Percentiles rank a stretch among this genome's conserved stretches.
Conservation (phyloP, 371 early-diverging fungal genomes). For the Lichtheimia ramosa region DNA sequence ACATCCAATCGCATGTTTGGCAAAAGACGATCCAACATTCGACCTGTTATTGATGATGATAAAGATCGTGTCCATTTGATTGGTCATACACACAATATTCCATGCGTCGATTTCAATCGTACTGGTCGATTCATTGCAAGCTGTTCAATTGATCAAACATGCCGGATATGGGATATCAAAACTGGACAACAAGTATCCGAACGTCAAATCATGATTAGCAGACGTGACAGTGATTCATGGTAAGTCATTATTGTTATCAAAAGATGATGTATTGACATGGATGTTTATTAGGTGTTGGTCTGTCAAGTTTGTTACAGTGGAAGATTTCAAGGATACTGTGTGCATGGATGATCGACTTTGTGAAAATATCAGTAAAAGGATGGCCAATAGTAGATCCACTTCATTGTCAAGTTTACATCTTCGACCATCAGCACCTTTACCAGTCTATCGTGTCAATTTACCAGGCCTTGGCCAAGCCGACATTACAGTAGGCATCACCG, state of each 20-base stretch:
- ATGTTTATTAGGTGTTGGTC: conserved; percentile 41
- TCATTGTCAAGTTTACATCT: conserved; percentile 19
- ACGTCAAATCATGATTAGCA: conserved; percentile 8
- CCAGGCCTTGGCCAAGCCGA: conserved; percentile 4
- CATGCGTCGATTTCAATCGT: conserved; percentile 54
- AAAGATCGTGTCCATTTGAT: conserved; percentile 17
- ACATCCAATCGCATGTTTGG: conserved; percentile 20
- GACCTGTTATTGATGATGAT: conserved; percentile 11
- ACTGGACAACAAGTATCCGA: conserved; percentile 21
- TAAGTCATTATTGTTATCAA: conserved; percentile 1
- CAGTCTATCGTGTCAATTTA: conserved; percentile 28
- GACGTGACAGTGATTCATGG: conserved; percentile 22
- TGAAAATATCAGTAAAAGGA: conserved; percentile 7
- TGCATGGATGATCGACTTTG: conserved; percentile 23
- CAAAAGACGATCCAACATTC: not conserved
- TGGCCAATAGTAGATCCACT: conserved; percentile 21
- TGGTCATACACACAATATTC: conserved; percentile 68
- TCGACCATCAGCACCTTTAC: conserved; percentile 32
- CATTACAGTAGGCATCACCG: conserved; percentile 1
- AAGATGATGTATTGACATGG: not conserved
- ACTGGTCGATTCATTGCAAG: conserved; percentile 59
- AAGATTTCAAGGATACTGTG: conserved; percentile 24
- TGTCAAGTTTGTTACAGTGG: conserved; percentile 40
- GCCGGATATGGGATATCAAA: conserved; percentile 50
- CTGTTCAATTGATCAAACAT: conserved; percentile 56